phyloP scores from a whole-genome alignment of 495 filamentous ascomycete species.

The Oleoguttula mirabilis region DNA sequence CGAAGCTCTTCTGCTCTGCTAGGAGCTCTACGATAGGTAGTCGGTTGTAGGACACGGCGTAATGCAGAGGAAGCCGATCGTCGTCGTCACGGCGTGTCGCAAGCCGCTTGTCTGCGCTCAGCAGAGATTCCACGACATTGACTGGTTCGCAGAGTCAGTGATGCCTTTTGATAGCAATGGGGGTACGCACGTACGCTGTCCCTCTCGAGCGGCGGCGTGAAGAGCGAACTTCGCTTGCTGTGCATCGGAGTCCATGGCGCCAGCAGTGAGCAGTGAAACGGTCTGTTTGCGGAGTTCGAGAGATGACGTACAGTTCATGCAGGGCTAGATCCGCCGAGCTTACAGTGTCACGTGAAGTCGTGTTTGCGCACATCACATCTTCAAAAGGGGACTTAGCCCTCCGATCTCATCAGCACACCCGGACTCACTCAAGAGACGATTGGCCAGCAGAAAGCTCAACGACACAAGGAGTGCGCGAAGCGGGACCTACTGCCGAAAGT shows the following conservation, averaged over 20 bases:
- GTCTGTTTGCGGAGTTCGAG: neutral
- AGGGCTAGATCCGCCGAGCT: no score
- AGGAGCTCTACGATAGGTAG: constrained; percentile 63
- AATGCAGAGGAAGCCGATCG: constrained; percentile 85
- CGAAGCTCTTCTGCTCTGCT: constrained; percentile 57
- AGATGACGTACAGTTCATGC: no score
- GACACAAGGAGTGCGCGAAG: no score
- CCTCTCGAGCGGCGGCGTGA: constrained; percentile 81
- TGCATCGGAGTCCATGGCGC: constrained; percentile 16
- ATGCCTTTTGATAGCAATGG: constrained; percentile 23
- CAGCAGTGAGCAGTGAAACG: no score
- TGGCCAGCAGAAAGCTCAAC: no score
- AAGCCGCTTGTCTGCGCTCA: constrained; percentile 66
- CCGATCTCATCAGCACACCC: no score
- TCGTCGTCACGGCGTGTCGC: constrained; percentile 69
- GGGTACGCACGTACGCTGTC: constrained; percentile 50
- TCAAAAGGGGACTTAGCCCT: no score
- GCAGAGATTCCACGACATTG: constrained; percentile 16
- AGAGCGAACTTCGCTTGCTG: constrained; percentile 58
- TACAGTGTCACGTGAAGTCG: no score
- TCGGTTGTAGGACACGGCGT: constrained; percentile 80
- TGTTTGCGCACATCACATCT: no score
- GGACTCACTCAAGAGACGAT: no score
- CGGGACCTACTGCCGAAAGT: no score
- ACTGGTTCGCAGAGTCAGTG: constrained; percentile 59